Conservation (phyloP, 2,329 filamentous ascomycete genomes). For the Neonectria coccinea region DNA sequence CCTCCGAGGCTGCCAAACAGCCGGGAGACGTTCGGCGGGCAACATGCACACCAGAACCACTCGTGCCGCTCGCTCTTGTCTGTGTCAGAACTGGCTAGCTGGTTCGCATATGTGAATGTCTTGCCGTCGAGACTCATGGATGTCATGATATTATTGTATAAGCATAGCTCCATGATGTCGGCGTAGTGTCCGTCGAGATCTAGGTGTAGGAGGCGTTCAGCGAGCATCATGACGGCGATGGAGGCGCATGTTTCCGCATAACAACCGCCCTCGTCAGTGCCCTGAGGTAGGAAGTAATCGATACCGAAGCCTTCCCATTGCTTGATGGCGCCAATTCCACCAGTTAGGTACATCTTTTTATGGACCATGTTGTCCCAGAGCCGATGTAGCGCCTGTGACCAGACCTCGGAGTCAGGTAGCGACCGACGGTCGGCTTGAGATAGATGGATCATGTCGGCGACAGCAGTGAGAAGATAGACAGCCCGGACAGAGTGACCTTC, state of each 20-base stretch:
- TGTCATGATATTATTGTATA: slow-evolving; percentile 71
- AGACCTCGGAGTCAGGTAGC: slow-evolving; percentile 38
- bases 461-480: slow-evolving; percentile 69
- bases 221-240: slow-evolving; percentile 71
- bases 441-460: slow-evolving; percentile 62
- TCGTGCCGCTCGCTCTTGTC: slow-evolving; percentile 62
- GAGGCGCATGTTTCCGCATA: slow-evolving; percentile 72
- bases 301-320: slow-evolving; percentile 47
- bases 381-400: slow-evolving; percentile 55
- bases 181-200: slow-evolving; percentile 65
- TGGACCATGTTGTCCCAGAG: slow-evolving; percentile 72
- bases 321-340: slow-evolving; percentile 65
- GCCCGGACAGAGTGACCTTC: slow-evolving; percentile 71
- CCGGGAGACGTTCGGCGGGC: slow-evolving; percentile 69
- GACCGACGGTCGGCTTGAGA: slow-evolving; percentile 51
- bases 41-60: slow-evolving; percentile 72
- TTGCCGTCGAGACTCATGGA: slow-evolving; percentile 67
- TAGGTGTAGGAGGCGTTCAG: slow-evolving; percentile 65
- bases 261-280: slow-evolving; percentile 70
- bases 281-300: slow-evolving; percentile 59
- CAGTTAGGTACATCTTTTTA: slow-evolving; percentile 72
- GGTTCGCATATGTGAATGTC: slow-evolving; percentile 72
- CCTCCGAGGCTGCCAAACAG: slow-evolving; percentile 68
- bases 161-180: slow-evolving; percentile 70
- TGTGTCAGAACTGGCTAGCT: slow-evolving; percentile 65